A percentile compares a stretch with the other conserved stretches of the same genome.
Conservation (phyloP, 441 rosid genomes). For the Adansonia grandidieri region DNA sequence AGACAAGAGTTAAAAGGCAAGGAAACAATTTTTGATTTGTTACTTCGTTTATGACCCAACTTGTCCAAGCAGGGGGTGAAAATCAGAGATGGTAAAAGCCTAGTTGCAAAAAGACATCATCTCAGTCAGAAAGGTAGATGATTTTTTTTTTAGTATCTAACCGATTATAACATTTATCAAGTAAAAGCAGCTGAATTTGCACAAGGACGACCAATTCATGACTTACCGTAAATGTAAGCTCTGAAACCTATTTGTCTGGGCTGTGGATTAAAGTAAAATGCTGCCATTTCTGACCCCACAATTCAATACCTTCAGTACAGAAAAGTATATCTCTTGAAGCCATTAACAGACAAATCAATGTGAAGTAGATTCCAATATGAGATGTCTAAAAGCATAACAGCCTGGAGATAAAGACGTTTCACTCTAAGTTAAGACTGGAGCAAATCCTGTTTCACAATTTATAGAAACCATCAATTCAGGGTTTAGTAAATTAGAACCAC, state of each 20-base stretch:
- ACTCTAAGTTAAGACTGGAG: background rate
- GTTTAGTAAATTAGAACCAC: background rate
- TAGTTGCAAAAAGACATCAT: background rate
- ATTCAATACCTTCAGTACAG: background rate
- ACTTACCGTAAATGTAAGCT: background rate
- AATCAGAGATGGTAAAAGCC: background rate
- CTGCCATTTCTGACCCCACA: background rate
- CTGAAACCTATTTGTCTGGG: background rate
- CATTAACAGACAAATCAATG: background rate
- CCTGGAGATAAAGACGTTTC: constrained; percentile 5
- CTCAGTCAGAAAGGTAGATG: background rate
- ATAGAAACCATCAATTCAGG: background rate
- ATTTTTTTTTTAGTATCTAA: background rate
- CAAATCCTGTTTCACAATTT: background rate
- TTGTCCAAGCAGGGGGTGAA: background rate
- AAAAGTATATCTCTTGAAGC: background rate
- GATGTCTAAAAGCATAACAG: background rate
- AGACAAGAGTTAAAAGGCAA: background rate
- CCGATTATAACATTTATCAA: background rate
- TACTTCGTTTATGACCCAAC: background rate
- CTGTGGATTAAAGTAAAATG: background rate
- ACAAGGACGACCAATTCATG: background rate
- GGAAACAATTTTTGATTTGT: background rate
- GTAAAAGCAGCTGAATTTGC: background rate
- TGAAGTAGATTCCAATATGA: background rate